Evolutionary conservation across 2,329 filamentous ascomycete genomes (phyloP).

Genomic region (Exophiala sp.): DNA sequence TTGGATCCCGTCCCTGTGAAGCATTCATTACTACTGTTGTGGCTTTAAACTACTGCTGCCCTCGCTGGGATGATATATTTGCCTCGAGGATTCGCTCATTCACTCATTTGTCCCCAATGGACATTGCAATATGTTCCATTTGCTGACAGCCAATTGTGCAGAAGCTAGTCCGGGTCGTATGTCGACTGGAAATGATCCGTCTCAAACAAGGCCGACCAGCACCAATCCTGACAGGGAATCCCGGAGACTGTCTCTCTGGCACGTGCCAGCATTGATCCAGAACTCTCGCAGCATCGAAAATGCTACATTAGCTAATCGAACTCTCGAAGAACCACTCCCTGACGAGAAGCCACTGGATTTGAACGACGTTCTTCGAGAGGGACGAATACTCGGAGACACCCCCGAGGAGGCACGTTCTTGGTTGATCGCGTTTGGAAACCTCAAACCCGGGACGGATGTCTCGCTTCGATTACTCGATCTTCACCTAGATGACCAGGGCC

Average conservation of each 20-base stretch:
- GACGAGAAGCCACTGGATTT: conserved; percentile 3
- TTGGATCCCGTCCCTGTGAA: too few relatives aligned
- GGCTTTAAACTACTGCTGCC: background rate
- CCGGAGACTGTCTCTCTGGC: conserved; percentile 15
- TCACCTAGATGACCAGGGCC: conserved; percentile 8
- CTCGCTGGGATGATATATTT: background rate
- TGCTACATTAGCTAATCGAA: conserved; percentile 5
- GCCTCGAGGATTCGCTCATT: background rate
- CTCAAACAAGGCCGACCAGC: conserved; percentile 16
- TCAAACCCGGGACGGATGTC: conserved; percentile 24
- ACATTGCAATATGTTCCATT: background rate
- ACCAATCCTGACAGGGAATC: conserved; percentile 8
- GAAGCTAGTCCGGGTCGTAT: conserved; percentile 19
- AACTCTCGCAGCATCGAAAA: conserved; percentile 11
- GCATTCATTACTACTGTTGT: background rate
- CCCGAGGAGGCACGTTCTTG: conserved; percentile 23
- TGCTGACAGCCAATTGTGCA: conserved; percentile 10
- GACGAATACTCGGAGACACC: conserved; percentile 7
- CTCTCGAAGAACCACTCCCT: conserved; percentile 8
- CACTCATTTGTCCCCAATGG: background rate
- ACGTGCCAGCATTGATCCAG: conserved; percentile 9
- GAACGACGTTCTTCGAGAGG: conserved; percentile 13
- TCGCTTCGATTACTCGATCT: conserved; percentile 19
- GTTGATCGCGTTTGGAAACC: conserved; percentile 21
- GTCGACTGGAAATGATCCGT: conserved; percentile 23